phyloP scores from a whole-genome alignment of 2,329 filamentous ascomycete genomes.

The Trichoderma sp. region DNA sequence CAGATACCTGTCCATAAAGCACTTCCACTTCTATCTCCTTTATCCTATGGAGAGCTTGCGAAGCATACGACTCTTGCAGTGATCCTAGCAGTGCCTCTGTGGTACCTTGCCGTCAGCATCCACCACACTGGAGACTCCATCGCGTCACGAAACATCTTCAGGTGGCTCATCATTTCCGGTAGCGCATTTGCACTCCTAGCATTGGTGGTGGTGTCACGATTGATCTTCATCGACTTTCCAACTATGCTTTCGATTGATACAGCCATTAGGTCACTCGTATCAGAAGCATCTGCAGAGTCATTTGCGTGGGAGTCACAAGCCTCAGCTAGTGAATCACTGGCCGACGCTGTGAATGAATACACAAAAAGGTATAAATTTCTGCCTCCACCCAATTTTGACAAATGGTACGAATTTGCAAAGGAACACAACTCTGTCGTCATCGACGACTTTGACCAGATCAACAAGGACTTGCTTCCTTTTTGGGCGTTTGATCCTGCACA shows the following conservation, averaged over 20 bases:
- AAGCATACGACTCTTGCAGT: slow-evolving; percentile 3
- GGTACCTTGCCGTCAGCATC: slow-evolving; percentile 1
- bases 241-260: not conserved
- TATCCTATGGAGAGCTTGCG: not conserved
- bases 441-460: slow-evolving; percentile 74
- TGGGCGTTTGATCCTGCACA: slow-evolving; percentile 66
- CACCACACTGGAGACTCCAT: not conserved
- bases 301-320: slow-evolving; percentile 25
- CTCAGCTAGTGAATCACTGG: slow-evolving; percentile 23
- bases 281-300: slow-evolving; percentile 15
- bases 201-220: slow-evolving; percentile 1
- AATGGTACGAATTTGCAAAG: slow-evolving; percentile 73
- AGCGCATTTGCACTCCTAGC: slow-evolving; percentile 6
- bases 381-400: slow-evolving; percentile 74
- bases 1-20: not conserved
- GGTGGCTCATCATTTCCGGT: slow-evolving; percentile 22
- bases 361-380: slow-evolving; percentile 51
- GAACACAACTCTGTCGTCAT: slow-evolving; percentile 60
- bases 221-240: slow-evolving; percentile 1
- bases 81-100: not conserved
- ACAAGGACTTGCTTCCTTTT: slow-evolving; percentile 69
- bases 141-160: not conserved
- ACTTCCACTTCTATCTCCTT: not conserved
- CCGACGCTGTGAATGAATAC: slow-evolving; percentile 41
- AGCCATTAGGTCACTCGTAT: slow-evolving; percentile 22